Conservation (phyloP, 2,329 filamentous ascomycete genomes). For the Alternaria incomplexa region DNA sequence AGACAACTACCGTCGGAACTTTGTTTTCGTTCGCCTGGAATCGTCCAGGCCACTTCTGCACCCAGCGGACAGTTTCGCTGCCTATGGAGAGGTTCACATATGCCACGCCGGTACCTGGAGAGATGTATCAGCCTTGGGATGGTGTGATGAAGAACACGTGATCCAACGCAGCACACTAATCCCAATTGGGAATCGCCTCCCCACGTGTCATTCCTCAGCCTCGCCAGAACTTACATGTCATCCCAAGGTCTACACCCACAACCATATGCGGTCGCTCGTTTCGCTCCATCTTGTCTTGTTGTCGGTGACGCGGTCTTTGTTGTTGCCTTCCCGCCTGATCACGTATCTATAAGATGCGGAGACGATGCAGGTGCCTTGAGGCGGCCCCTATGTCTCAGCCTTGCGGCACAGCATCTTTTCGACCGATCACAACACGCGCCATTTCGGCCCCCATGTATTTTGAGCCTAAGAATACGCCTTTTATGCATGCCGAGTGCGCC, state of each 20-base stretch:
- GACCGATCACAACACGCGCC: slow-evolving; percentile 6
- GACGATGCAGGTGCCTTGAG: slow-evolving; percentile 3
- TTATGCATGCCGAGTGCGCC: background rate
- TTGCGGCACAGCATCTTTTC: slow-evolving; percentile 25
- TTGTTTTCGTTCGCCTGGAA: slow-evolving; percentile 62
- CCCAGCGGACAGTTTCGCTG: slow-evolving; percentile 38
- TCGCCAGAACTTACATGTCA: slow-evolving; percentile 44
- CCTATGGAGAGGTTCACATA: slow-evolving; percentile 47
- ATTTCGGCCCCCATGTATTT: slow-evolving; percentile 6
- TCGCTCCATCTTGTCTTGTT: slow-evolving; percentile 16
- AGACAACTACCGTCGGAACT: slow-evolving; percentile 60
- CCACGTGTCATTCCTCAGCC: background rate
- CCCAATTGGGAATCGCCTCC: background rate
- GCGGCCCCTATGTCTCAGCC: slow-evolving; percentile 23
- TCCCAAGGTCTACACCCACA: slow-evolving; percentile 45
- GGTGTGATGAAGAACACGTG: slow-evolving; percentile 5
- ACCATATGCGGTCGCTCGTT: slow-evolving; percentile 41
- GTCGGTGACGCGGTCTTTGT: background rate
- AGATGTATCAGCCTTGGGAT: background rate
- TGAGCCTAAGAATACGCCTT: background rate
- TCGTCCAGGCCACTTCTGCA: slow-evolving; percentile 61
- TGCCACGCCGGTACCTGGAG: slow-evolving; percentile 45
- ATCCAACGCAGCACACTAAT: background rate
- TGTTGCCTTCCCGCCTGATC: slow-evolving; percentile 1
- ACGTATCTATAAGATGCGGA: slow-evolving; percentile 5